These are phyloP conservation scores for Boletellus ananiceps DNA, from an alignment of 768 basidiomycete species.

Conservation along the genomic window DNA sequence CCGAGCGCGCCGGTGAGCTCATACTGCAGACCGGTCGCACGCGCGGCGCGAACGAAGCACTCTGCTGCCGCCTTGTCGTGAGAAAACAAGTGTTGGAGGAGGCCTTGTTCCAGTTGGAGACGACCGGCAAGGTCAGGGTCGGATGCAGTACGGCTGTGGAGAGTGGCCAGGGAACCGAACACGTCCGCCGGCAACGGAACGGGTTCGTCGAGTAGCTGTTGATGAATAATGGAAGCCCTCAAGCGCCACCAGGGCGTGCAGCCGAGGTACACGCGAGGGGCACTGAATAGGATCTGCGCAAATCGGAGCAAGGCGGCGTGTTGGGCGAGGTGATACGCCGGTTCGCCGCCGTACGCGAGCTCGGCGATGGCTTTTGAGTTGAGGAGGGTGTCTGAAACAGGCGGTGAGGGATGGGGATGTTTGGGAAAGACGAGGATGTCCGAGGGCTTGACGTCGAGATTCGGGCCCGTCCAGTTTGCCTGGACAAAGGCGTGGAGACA, in stretches of 20 bases:
- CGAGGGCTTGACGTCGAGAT: conserved; percentile 54
- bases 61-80: conserved; percentile 78
- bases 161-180: conserved; percentile 38
- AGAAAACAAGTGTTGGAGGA: conserved; percentile 69
- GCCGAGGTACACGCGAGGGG: conserved; percentile 43
- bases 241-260: conserved; percentile 80
- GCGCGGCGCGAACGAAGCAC: conserved; percentile 72
- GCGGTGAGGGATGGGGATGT: conserved; percentile 1
- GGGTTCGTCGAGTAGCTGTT: conserved; percentile 76
- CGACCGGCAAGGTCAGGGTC: conserved; percentile 66
- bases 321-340: conserved; percentile 87
- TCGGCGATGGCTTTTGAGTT: conserved; percentile 66
- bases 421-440: conserved; percentile 37
- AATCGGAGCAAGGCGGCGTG: conserved; percentile 67
- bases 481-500: conserved; percentile 90
- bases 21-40: conserved; percentile 75
- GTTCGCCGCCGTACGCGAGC: conserved; percentile 85
- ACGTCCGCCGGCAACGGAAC: conserved; percentile 50
- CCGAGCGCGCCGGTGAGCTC: conserved; percentile 92
- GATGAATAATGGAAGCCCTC: conserved; percentile 66
- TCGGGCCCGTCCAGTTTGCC: conserved; percentile 94
- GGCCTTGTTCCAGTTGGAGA: conserved; percentile 69
- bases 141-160: conserved; percentile 37
- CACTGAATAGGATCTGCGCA: conserved; percentile 63
- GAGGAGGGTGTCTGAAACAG: conserved; percentile 45